These are phyloP conservation scores for Hypholoma sublateritium DNA, from an alignment of 768 basidiomycete species.

Conservation along the genomic window DNA sequence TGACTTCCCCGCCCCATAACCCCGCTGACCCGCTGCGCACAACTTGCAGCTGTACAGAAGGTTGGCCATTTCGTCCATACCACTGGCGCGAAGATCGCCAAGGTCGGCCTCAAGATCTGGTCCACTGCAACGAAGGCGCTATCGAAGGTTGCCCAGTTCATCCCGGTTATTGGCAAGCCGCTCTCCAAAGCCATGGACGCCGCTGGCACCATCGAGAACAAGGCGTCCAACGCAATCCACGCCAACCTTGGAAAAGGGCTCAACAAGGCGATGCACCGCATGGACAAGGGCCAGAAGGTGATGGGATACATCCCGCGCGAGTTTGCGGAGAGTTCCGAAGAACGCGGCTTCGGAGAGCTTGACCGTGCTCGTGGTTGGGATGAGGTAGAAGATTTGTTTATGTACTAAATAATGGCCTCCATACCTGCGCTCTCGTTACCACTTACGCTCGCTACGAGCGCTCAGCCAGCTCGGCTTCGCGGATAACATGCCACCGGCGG, in stretches of 20 bases:
- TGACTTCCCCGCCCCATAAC: background rate
- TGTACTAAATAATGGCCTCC: too few species aligned
- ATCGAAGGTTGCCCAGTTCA: slow-evolving; percentile 5
- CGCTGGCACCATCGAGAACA: slow-evolving; percentile 3
- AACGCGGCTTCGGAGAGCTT: background rate
- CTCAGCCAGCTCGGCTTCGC: too few species aligned
- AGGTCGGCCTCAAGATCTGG: slow-evolving; percentile 12
- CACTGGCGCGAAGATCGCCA: slow-evolving; percentile 12
- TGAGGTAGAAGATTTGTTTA: too few species aligned
- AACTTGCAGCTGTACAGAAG: slow-evolving; percentile 3
- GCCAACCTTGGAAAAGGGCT: slow-evolving; percentile 3
- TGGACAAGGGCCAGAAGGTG: slow-evolving; percentile 2
- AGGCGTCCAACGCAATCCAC: slow-evolving; percentile 8
- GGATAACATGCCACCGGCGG: too few species aligned
- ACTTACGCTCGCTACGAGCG: too few species aligned
- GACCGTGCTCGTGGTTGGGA: too few species aligned
- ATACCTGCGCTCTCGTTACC: too few species aligned
- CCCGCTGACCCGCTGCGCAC: background rate
- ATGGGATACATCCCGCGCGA: background rate
- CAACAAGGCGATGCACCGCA: background rate
- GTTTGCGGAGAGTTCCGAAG: background rate
- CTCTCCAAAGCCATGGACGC: slow-evolving; percentile 1
- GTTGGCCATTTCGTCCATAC: slow-evolving; percentile 9
- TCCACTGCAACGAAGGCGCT: slow-evolving; percentile 1
- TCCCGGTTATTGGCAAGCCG: slow-evolving; percentile 9